A percentile compares a stretch with the other conserved stretches of the same genome.
Conservation (phyloP, 768 basidiomycete genomes). For the Melanogaster broomeanus region DNA sequence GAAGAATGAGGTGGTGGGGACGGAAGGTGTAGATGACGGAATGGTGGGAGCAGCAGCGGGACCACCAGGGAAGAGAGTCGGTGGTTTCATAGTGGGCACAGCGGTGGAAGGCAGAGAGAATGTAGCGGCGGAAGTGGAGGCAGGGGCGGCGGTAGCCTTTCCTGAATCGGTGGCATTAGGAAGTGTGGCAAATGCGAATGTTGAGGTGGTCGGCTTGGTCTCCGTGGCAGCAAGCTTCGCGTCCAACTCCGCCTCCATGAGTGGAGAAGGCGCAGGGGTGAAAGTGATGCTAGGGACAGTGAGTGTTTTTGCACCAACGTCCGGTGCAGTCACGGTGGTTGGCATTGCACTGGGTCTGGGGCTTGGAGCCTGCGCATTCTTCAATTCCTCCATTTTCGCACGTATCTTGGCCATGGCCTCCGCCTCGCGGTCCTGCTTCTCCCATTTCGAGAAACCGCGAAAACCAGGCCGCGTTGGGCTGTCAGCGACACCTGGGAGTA, state of each 20-base stretch:
- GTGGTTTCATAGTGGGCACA: constrained; percentile 11
- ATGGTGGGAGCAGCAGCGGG: constrained; percentile 8
- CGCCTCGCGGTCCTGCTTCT: constrained; percentile 84
- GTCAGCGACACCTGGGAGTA: constrained; percentile 42
- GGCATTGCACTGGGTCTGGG: constrained; percentile 36
- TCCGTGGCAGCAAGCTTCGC: constrained; percentile 9
- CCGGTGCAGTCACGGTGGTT: constrained; percentile 24
- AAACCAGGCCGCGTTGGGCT: constrained; percentile 52
- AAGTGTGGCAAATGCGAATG: constrained; percentile 15
- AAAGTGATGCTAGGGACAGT: constrained; percentile 30
- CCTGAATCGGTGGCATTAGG: constrained; percentile 6
- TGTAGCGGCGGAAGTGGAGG: constrained; percentile 21
- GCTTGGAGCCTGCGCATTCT: constrained; percentile 38
- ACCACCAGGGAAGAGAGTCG: constrained; percentile 12
- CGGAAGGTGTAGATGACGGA: constrained; percentile 9
- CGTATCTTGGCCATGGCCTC: constrained; percentile 75
- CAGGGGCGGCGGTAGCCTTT: constrained; percentile 3
- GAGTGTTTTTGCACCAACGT: constrained; percentile 18
- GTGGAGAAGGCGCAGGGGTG: constrained; percentile 21
- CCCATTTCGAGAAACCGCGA: constrained; percentile 74
- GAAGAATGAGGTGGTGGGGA: constrained; percentile 18
- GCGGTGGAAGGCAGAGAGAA: constrained; percentile 29
- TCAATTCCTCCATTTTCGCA: constrained; percentile 47
- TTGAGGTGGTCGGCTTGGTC: constrained; percentile 14
- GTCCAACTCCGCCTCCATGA: constrained; percentile 6